These are phyloP conservation scores for Diaporthe eres DNA, from an alignment of 2,329 filamentous ascomycete species.

Conservation along the genomic window DNA sequence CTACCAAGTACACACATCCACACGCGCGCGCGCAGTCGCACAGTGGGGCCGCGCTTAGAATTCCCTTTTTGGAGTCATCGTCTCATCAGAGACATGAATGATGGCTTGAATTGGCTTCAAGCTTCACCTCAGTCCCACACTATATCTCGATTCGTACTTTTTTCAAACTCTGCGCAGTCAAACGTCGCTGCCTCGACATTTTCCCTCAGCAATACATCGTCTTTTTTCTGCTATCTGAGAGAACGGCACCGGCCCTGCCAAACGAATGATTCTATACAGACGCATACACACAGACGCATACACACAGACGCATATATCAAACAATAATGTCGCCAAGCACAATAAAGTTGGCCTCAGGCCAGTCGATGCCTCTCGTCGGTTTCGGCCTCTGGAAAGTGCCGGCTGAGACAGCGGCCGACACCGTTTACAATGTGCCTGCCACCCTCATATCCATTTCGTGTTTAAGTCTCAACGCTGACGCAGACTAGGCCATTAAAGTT, in stretches of 20 bases:
- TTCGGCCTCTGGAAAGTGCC: slow-evolving; percentile 3
- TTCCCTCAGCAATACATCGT: background rate
- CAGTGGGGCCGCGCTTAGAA: background rate
- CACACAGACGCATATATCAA: background rate
- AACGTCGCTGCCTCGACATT: background rate
- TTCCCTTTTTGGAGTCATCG: background rate
- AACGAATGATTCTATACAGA: background rate
- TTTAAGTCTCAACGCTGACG: background rate
- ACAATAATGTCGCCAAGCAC: background rate
- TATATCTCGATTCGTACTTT: background rate
- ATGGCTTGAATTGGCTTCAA: background rate
- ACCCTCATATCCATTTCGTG: background rate
- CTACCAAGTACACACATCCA: background rate
- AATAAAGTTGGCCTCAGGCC: slow-evolving; percentile 12
- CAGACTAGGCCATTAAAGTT: background rate
- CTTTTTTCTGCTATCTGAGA: background rate
- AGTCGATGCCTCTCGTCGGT: background rate
- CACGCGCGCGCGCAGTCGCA: too few species aligned
- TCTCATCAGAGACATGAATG: background rate
- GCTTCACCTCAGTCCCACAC: background rate
- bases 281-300: background rate
- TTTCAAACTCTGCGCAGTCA: background rate
- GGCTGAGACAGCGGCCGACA: slow-evolving; percentile 14
- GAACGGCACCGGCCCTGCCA: background rate
- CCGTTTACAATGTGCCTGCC: background rate